phyloP scores from a whole-genome alignment of 768 basidiomycete species.

The Tricholoma saponaceum region DNA sequence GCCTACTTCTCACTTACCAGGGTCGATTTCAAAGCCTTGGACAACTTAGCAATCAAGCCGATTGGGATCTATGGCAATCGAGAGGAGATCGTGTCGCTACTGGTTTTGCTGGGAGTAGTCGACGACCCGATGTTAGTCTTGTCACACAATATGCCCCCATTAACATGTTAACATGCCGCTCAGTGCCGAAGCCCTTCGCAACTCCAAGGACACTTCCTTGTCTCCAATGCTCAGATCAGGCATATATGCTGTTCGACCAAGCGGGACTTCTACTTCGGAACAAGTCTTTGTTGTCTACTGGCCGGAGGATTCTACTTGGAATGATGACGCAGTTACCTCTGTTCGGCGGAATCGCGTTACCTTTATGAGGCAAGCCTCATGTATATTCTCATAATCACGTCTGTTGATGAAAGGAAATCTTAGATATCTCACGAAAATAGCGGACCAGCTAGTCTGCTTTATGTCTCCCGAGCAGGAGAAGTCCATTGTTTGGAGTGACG shows the following conservation, averaged over 20 bases:
- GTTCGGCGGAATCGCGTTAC: constrained; percentile 51
- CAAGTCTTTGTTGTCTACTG: constrained; percentile 52
- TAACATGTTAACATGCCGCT: background rate
- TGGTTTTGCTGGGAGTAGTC: constrained; percentile 32
- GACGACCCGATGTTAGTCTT: constrained; percentile 36
- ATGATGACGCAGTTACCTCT: constrained; percentile 40
- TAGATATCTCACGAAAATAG: constrained; percentile 58
- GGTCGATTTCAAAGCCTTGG: constrained; percentile 52
- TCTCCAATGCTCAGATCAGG: constrained; percentile 41
- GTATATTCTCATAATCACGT: background rate
- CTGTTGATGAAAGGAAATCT: background rate
- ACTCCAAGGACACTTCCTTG: constrained; percentile 12
- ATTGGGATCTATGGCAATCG: constrained; percentile 58
- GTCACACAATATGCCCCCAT: no score
- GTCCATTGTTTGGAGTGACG: constrained; percentile 40
- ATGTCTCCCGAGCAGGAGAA: constrained; percentile 44
- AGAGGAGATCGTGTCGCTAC: constrained; percentile 42
- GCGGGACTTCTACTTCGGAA: constrained; percentile 7
- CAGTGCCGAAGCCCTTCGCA: constrained; percentile 18
- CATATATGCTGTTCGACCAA: constrained; percentile 38
- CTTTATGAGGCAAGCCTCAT: constrained; percentile 51
- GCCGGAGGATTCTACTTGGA: constrained; percentile 60
- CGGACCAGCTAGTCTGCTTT: constrained; percentile 50
- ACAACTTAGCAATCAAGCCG: constrained; percentile 41
- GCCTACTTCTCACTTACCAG: constrained; percentile 51